These are phyloP conservation scores for Backusella tarrabulga DNA, from an alignment of 192 early-diverging fungal species.

Conservation along the genomic window DNA sequence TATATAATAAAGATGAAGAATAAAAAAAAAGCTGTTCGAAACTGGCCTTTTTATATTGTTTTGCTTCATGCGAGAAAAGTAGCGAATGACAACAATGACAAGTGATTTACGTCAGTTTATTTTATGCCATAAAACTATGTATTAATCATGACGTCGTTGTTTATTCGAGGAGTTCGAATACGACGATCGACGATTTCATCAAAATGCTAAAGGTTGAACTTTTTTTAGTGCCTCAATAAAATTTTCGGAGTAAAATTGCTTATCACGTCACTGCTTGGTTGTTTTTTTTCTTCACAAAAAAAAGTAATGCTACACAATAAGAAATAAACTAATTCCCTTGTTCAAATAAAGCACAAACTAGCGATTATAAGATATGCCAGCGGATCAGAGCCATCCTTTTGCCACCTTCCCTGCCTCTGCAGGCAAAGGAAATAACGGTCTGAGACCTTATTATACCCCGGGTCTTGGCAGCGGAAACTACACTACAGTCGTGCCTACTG, in stretches of 20 bases:
- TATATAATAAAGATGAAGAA: not conserved
- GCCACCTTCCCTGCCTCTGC: slow-evolving; percentile 23
- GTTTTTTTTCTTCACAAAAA: not conserved
- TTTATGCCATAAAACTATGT: not conserved
- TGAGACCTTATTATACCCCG: slow-evolving; percentile 34
- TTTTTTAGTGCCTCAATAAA: not conserved
- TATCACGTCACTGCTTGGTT: not conserved
- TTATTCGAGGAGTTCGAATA: not conserved
- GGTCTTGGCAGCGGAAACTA: slow-evolving; percentile 27
- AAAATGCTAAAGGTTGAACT: not conserved
- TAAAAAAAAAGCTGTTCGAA: not conserved
- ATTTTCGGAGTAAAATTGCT: not conserved
- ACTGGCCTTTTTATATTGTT: slow-evolving; percentile 2
- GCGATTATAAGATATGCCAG: slow-evolving; percentile 3
- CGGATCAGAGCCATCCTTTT: slow-evolving; percentile 28
- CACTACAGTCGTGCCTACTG: slow-evolving; percentile 13
- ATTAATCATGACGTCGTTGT: not conserved
- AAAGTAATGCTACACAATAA: not conserved
- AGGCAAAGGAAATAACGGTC: slow-evolving; percentile 24
- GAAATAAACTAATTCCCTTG: slow-evolving; percentile 6
- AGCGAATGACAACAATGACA: not conserved
- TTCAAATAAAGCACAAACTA: not conserved
- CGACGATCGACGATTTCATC: not conserved
- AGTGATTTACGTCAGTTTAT: not conserved
- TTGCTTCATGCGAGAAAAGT: not conserved